Conservation (phyloP, 768 basidiomycete genomes). For the Leucogyrophana mollusca region DNA sequence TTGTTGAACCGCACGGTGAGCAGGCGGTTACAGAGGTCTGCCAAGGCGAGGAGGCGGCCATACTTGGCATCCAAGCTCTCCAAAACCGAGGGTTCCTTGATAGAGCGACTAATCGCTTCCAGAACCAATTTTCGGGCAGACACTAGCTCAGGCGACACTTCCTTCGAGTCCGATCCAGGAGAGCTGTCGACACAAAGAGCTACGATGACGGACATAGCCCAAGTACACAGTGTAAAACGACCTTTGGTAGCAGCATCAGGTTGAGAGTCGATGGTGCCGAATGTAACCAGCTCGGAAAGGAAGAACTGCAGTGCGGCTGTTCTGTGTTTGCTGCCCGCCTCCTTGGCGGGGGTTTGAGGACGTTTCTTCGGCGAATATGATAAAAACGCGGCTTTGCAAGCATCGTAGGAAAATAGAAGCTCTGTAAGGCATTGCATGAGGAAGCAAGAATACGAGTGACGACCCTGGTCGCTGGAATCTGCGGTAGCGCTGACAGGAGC, state of each 20-base stretch:
- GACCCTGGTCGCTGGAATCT: conserved; percentile 23
- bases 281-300: conserved; percentile 79
- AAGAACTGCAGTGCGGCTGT: conserved; percentile 75
- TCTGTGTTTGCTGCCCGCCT: conserved; percentile 55
- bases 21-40: conserved; percentile 85
- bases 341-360: conserved; percentile 60
- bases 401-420: conserved; percentile 87
- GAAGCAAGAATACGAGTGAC: conserved; percentile 67
- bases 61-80: conserved; percentile 76
- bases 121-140: conserved; percentile 91
- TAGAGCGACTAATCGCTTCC: conserved; percentile 81
- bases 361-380: conserved; percentile 71
- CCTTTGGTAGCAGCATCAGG: conserved; percentile 53
- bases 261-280: conserved; percentile 67
- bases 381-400: conserved; percentile 86
- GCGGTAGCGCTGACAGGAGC: conserved; percentile 2
- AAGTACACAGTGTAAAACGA: conserved; percentile 68
- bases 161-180: conserved; percentile 65
- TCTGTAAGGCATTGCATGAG: conserved; percentile 92
- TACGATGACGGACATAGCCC: conserved; percentile 88
- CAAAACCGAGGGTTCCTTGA: conserved; percentile 70
- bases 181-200: conserved; percentile 90
- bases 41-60: conserved; percentile 81
- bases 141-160: conserved; percentile 74
- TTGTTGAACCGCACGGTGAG: conserved; percentile 74